Percentiles rank a stretch among this genome's conserved stretches.
Conservation (phyloP, 2,329 filamentous ascomycete species). For the Cordyceps tenuipes region DNA sequence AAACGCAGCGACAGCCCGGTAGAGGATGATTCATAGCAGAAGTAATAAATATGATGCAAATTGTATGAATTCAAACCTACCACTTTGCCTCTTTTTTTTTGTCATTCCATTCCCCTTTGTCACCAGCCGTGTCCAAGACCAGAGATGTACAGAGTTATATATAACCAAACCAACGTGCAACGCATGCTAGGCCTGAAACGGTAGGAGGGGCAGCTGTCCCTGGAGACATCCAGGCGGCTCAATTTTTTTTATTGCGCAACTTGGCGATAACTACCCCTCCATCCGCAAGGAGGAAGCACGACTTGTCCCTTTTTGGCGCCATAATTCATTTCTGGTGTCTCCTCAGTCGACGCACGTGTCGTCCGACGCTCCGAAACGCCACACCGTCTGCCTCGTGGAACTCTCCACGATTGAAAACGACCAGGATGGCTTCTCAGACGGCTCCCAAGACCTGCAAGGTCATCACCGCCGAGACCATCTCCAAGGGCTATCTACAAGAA, state of each 20-base stretch:
- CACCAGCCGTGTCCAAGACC: background rate
- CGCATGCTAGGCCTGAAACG: constrained; percentile 16
- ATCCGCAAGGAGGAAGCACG: background rate
- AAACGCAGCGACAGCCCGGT: background rate
- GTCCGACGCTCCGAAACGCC: background rate
- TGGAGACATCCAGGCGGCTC: constrained; percentile 14
- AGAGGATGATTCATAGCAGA: background rate
- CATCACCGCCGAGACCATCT: constrained; percentile 78
- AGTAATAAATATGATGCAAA: background rate
- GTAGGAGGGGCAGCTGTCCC: constrained; percentile 25
- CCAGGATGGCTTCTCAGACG: background rate
- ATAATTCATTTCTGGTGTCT: background rate
- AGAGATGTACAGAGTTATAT: background rate
- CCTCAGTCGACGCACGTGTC: background rate
- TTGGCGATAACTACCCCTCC: constrained; percentile 8
- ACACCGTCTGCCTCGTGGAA: background rate
- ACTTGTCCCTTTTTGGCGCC: background rate
- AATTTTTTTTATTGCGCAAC: constrained; percentile 15
- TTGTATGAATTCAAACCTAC: background rate
- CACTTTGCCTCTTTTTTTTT: no score
- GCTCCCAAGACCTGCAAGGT: constrained; percentile 72
- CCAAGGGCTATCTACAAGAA: constrained; percentile 70
- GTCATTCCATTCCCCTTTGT: background rate
- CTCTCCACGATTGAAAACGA: background rate
- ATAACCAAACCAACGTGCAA: no score